Evolutionary conservation across 371 early-diverging fungal species (phyloP).

Genomic region (Rhizomucor miehei): DNA sequence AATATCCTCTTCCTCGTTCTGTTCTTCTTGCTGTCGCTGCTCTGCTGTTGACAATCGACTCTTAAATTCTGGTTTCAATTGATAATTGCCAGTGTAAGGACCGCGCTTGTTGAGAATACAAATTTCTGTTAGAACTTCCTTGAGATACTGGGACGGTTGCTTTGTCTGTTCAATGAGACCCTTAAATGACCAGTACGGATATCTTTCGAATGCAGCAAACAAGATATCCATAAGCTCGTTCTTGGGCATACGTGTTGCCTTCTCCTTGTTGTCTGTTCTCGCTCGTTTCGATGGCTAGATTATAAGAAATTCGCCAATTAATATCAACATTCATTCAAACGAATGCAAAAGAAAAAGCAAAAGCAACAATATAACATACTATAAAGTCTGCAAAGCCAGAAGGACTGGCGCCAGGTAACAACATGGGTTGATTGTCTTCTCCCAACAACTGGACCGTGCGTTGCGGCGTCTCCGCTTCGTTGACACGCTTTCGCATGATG

Average conservation of each 20-base stretch:
- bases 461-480: conserved; percentile 52
- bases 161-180: conserved; percentile 79
- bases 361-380: conserved; percentile 32
- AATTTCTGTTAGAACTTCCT: conserved; percentile 82
- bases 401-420: conserved; percentile 55
- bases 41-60: conserved; percentile 46
- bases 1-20: conserved; percentile 27
- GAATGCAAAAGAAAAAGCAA: conserved; percentile 1
- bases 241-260: conserved; percentile 81
- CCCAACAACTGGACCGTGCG: conserved; percentile 58
- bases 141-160: conserved; percentile 79
- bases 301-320: no score
- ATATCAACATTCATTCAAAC: background rate
- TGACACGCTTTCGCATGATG: conserved; percentile 74
- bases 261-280: conserved; percentile 51
- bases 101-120: conserved; percentile 83
- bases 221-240: conserved; percentile 82
- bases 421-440: conserved; percentile 55
- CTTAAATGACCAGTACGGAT: conserved; percentile 85
- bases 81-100: conserved; percentile 78
- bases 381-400: conserved; percentile 51
- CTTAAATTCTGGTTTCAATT: conserved; percentile 82
- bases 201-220: conserved; percentile 79
- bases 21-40: conserved; percentile 32
- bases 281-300: conserved; percentile 33